A percentile compares a stretch with the other conserved stretches of the same genome.
Evolutionary conservation across 192 early-diverging fungal genomes (phyloP).

Genomic region (Backusella parvicylindrica): DNA sequence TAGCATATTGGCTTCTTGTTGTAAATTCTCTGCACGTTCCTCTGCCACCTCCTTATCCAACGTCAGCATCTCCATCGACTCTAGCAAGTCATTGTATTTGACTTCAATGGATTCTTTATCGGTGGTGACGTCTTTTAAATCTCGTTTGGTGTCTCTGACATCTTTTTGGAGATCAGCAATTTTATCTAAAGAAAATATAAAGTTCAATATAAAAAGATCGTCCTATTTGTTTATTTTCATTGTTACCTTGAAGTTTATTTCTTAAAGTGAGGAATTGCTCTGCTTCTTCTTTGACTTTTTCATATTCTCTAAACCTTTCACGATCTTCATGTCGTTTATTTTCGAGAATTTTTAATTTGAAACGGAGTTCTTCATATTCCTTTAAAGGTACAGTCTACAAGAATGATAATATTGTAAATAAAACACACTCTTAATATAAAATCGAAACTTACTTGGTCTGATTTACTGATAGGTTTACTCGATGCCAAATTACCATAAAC

Average conservation of each 20-base stretch:
- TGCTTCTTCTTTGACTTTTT: conserved; percentile 67
- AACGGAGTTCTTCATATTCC: conserved; percentile 75
- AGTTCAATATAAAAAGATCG: neutral
- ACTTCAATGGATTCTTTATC: conserved; percentile 67
- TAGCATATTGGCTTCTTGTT: conserved; percentile 63
- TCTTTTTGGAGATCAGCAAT: conserved; percentile 71
- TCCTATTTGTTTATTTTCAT: neutral
- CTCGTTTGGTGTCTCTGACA: conserved; percentile 53
- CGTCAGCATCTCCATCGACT: conserved; percentile 78
- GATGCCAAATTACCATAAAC: conserved; percentile 7
- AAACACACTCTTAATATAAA: neutral
- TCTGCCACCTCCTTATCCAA: conserved; percentile 92
- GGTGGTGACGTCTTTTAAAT: conserved; percentile 44
- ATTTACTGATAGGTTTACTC: conserved; percentile 10
- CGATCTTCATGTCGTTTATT: conserved; percentile 79
- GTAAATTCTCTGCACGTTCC: conserved; percentile 72
- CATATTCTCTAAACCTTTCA: conserved; percentile 67
- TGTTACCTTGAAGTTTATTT: conserved; percentile 57
- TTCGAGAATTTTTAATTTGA: conserved; percentile 75
- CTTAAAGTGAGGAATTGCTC: conserved; percentile 61
- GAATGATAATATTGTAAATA: neutral
- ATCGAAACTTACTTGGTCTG: neutral
- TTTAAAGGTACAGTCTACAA: conserved; percentile 49
- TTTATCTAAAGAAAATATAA: conserved; percentile 39
- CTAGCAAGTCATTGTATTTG: conserved; percentile 69